Conservation (phyloP, 208 protist genomes). For the Crithidia thermophila region DNA sequence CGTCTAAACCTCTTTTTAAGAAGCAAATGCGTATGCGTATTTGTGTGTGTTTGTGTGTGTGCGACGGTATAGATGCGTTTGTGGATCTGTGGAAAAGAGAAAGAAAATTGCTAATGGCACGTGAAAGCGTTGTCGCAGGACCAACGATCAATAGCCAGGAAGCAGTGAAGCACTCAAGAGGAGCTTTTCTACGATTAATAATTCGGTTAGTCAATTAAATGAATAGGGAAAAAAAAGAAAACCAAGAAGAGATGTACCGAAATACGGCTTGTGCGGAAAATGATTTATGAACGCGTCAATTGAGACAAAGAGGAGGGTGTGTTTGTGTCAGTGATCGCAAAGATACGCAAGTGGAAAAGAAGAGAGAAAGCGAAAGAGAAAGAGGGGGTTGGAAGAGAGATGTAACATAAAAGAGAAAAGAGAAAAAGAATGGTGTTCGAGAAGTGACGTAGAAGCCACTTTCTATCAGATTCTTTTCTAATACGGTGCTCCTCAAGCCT, state of each 20-base stretch:
- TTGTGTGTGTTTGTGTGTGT: conserved; percentile 8
- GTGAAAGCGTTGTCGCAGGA: too few species aligned
- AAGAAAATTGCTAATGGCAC: background rate
- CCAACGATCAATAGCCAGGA: too few species aligned
- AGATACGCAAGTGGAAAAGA: background rate
- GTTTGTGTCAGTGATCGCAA: conserved; percentile 39
- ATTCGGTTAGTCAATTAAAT: too few species aligned
- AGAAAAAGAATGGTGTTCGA: too few species aligned
- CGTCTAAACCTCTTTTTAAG: conserved; percentile 4
- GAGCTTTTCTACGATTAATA: too few species aligned
- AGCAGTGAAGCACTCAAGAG: too few species aligned
- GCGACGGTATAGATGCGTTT: background rate
- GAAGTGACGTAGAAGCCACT: too few species aligned
- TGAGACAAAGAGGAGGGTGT: conserved; percentile 57
- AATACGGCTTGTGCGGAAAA: too few species aligned
- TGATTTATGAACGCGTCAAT: too few species aligned
- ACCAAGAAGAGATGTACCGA: too few species aligned
- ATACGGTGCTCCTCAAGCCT: too few species aligned
- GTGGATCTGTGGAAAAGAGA: background rate
- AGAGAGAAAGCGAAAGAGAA: background rate
- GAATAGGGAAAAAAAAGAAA: too few species aligned
- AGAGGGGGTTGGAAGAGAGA: background rate
- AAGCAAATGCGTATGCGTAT: conserved; percentile 8
- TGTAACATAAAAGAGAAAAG: background rate
- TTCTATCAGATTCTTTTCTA: background rate